Base-by-base conservation (phyloP, 2,329 filamentous ascomycete genomes). In the Fusarium sp. region DNA sequence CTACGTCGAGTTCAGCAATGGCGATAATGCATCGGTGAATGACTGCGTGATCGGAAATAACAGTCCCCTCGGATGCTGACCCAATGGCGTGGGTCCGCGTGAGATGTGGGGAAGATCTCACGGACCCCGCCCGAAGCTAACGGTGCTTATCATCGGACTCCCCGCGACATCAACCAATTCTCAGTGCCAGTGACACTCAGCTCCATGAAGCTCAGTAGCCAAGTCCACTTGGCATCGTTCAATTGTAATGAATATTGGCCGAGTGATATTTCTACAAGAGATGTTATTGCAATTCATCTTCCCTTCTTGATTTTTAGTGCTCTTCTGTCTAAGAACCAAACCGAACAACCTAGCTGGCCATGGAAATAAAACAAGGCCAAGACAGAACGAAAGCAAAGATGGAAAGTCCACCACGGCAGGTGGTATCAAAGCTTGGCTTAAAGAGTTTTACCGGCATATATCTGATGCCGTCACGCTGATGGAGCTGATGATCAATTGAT, bases 311-410 rank as follows among this genome's bases (percentile, higher is more conserved):
- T 35, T 6, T 9, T 4, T 2, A 8, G 2, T 1, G 4, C 12
- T 17, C 4, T 14, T 5, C 4, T 0, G 1, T 5, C 4, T 0
- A 3, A 12, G 0, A 8, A 3, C 7, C 7, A 12, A 4, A n/a
- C 4, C 3, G 4, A 26, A 6, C 5, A 26, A 26, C 26, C 5
- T 26, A 26, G 26, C 26, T 26, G 5, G 26, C 26, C 26, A 26
- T 26, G 5, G 6, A 6, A 6, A 26, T 26, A 26, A 26, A 26
- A 26, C 26, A 26, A 26, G 26, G 26, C 26, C 20, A 22, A 17
- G 20, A 32, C n/a, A 18, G 10, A 22, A 32, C 12, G 7, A 28
- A n/a, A 11, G 14, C 20, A 50, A 17, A 17, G 3, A 18, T 0
- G 7, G 7, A 6, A 18, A 50, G 5, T 10, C 7, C 10, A 32